Evolutionary conservation across 2,329 filamentous ascomycete species (phyloP), one percentile per base, ranked within the genome.

Genomic region (Sarocladium strictum): DNA sequence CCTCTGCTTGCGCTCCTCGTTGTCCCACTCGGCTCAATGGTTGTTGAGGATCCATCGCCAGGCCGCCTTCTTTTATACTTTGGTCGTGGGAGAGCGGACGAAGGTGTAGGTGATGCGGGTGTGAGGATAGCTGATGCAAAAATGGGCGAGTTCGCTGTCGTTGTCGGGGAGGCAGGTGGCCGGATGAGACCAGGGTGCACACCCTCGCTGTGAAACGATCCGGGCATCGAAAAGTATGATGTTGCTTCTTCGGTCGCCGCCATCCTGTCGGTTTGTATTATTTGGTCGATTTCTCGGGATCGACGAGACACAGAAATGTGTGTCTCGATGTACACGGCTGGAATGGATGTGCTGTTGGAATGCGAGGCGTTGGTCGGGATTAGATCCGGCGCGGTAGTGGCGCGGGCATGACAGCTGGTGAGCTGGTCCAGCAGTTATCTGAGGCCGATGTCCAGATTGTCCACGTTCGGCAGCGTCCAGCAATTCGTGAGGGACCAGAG

Each of bases 171-270:
- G 19, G 66, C 62, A 7, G 76, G 75, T 11, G 75, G 74, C 55
- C 73, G 73, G 58, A 77, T 78, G 29, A 79, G 66, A 53, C 74
- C 73, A 6, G 75, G 70, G 58, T 77, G 73, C 32, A 74, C 64
- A 61, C 68, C 65, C 38, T 70, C 67, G 50, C 61, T 58, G 57
- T 69, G 65, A 47, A 69, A 69, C 53, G 64, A 59, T 38, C 68
- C 68, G 15, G 68, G 67, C 65, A 71, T 69, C 55, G 67, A 68
- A 60, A 70, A 68, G 58, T 53, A 53, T 26, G 50, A 53, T 3
- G 32, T 26, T 12, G 11, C 12, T 23, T 63, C 61, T 19, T 66
- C 60, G 19, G 64, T 60, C 45, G 66, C 60, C 1, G 65, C 61
- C 66, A 68, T 64, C 40, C 58, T 53, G 55, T 23, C 40, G 40